Evolutionary conservation across 495 filamentous ascomycete species (phyloP).

Genomic region (Penicillium antarcticum): DNA sequence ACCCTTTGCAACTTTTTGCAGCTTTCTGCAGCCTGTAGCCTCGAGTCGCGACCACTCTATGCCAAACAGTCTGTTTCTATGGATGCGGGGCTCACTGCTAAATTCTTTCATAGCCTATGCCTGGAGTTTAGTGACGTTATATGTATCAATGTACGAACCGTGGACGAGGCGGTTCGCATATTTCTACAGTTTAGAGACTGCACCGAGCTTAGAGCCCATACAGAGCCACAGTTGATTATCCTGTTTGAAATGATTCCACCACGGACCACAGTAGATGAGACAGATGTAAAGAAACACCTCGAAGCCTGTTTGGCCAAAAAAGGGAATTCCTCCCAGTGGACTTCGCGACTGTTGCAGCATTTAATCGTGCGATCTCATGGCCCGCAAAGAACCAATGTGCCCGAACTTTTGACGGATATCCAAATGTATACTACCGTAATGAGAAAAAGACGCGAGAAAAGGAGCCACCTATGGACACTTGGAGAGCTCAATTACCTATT

Average conservation of each 20-base stretch:
- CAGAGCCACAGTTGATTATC: background rate
- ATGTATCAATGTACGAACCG: no score
- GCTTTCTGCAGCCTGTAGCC: no score
- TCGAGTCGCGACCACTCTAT: no score
- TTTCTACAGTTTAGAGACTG: no score
- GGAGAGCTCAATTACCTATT: background rate
- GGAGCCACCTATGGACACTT: background rate
- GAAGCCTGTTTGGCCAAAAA: background rate
- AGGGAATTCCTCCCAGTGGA: background rate
- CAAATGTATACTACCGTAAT: background rate
- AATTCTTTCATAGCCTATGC: no score
- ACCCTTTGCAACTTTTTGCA: no score
- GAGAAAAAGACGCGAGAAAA: background rate
- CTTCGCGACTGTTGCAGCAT: background rate
- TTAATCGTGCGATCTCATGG: background rate
- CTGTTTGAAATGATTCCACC: background rate
- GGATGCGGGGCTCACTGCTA: no score
- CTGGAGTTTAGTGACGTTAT: no score
- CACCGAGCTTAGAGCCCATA: no score
- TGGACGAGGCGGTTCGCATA: no score
- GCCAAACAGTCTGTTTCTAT: no score
- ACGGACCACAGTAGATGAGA: background rate
- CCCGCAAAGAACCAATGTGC: background rate
- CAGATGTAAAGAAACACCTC: background rate
- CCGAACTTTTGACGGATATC: background rate